Base-by-base conservation (phyloP, 2,329 filamentous ascomycete species). In the Xylaria sp. region DNA sequence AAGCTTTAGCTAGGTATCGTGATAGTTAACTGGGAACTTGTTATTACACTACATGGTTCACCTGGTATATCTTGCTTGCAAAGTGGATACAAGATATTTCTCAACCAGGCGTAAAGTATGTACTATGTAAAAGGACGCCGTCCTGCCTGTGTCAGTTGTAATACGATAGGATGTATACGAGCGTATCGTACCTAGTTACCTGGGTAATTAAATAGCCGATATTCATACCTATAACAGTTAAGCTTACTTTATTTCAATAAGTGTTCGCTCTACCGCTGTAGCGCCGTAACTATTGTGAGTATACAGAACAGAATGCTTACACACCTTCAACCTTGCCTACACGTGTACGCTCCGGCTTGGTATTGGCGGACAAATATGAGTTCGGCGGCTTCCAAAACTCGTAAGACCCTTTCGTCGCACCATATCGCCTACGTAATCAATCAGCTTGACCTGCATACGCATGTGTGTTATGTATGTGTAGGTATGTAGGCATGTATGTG, bases 341-440 rank as follows among this genome's bases (percentile, higher is more conserved):
- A 42, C 17, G 1, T 42, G 39, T 42, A 47, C 2, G 34, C 34
- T n/a, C n/a, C 19, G 8, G 17, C 39, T 45, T 47, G n/a, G 42
- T 19, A 47, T 30, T 24, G 48, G 48, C 48, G 48, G 48, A 19
- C 24, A 51, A 47, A 47, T 3, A 12, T 51, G 24, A 51, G 24
- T 19, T 19, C 24, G 48, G 48, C 48, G 24, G 9, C 39, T 24
- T 34, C 30, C 42, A 39, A 58, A 51, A 57, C 53, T 67, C 64
- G 64, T 63, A 62, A 61, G 64, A 54, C 47, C 14, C 24, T 50
- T 21, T 50, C 30, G 56, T 64, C 56, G 45, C 56, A 64, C 61
- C 56, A 64, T 47, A 27, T 68, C 11, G 56, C 36, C 42, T 32
- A 51, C 21, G 48, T 51, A 51, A 51, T 51, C 48, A 59, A 51